Evolutionary conservation across 1,284 basidiomycete species (phyloP).

Genomic region (Heliocybe sulcata): DNA sequence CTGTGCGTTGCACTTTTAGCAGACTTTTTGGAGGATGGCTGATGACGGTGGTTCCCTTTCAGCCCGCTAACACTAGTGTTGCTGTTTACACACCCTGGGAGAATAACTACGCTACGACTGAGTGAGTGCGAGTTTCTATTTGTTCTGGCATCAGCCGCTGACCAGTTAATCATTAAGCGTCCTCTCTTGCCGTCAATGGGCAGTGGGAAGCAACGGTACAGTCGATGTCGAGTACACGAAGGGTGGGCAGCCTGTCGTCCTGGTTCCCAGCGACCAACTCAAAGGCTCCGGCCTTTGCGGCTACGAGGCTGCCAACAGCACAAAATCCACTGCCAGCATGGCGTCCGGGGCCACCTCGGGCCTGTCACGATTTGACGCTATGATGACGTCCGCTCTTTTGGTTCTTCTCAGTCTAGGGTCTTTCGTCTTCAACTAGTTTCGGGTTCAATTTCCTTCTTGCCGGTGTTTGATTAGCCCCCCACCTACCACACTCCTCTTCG

Average conservation of each 20-base stretch:
- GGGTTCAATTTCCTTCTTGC: neutral
- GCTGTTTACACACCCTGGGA: slow-evolving; percentile 47
- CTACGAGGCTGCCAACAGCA: neutral
- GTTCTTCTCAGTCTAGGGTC: neutral
- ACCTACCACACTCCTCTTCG: neutral
- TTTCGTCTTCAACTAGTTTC: neutral
- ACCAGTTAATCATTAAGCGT: slow-evolving; percentile 29
- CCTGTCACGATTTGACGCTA: neutral
- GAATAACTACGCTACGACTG: slow-evolving; percentile 36
- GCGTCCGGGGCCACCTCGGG: neutral
- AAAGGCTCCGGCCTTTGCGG: slow-evolving; percentile 32
- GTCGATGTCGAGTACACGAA: slow-evolving; percentile 49
- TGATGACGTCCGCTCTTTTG: neutral
- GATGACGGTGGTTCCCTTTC: neutral
- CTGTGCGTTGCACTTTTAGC: slow-evolving; percentile 33
- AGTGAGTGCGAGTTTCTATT: slow-evolving; percentile 33
- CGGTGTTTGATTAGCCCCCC: neutral
- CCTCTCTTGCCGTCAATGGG: slow-evolving; percentile 55
- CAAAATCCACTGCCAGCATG: neutral
- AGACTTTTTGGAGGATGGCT: slow-evolving; percentile 1
- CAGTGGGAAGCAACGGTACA: slow-evolving; percentile 54
- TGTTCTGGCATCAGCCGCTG: neutral
- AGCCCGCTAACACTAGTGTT: slow-evolving; percentile 51
- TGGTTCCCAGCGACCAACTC: slow-evolving; percentile 36
- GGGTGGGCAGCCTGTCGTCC: slow-evolving; percentile 51